Percentiles rank a stretch among this genome's conserved stretches.
Conservation (phyloP, 257 asterid genomes). For the Solanum verrucosum region DNA sequence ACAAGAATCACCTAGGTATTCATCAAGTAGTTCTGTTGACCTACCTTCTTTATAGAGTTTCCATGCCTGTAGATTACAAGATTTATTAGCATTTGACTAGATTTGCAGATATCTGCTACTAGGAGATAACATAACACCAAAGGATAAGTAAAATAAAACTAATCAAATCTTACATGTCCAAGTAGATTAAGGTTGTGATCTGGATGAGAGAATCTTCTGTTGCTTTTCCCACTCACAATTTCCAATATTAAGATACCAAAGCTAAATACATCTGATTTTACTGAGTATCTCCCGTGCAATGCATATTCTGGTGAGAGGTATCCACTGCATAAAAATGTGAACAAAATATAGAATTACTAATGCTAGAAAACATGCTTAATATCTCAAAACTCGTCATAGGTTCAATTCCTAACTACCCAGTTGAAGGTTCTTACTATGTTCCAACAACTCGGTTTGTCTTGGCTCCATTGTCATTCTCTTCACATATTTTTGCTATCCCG, state of each 20-base stretch:
- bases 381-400: background rate
- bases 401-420: background rate
- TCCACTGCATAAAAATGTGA: constrained; percentile 11
- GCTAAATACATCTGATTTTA: constrained; percentile 37
- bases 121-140: background rate
- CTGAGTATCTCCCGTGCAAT: constrained; percentile 29
- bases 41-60: constrained; percentile 15
- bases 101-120: background rate
- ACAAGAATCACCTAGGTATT: background rate
- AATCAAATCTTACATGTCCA: constrained; percentile 13
- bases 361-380: background rate
- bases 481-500: constrained; percentile 32
- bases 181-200: constrained; percentile 14
- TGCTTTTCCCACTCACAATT: constrained; percentile 19
- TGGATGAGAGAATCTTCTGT: constrained; percentile 9
- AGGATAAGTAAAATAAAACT: background rate
- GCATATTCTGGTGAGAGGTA: constrained; percentile 51
- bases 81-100: background rate
- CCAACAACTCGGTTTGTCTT: constrained; percentile 31
- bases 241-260: constrained; percentile 29
- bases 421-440: constrained; percentile 27
- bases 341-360: background rate
- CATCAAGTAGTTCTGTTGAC: constrained; percentile 12
- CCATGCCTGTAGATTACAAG: constrained; percentile 23
- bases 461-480: constrained; percentile 16